A percentile compares a stretch with the other conserved stretches of the same genome.
Evolutionary conservation across 176 grass and related monocot genomes (phyloP).

Genomic region (Phoenix dactylifera): DNA sequence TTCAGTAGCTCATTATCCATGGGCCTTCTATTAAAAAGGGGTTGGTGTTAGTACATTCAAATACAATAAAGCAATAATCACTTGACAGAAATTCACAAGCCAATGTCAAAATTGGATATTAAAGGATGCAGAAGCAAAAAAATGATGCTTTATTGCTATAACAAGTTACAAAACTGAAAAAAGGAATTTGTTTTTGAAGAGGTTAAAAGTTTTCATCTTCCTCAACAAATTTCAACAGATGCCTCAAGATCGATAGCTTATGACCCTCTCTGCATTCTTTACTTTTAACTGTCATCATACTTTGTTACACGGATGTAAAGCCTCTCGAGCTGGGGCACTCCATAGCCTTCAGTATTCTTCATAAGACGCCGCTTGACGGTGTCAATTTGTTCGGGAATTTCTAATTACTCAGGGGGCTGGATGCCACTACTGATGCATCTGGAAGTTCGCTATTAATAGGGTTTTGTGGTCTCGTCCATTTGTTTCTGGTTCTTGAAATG

Average conservation of each 20-base stretch:
- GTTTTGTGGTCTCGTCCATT: conserved; percentile 36
- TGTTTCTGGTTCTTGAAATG: conserved; percentile 32
- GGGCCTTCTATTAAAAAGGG: too few species aligned
- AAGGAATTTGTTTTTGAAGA: conserved; percentile 30
- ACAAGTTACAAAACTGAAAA: conserved; percentile 14
- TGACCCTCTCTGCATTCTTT: conserved; percentile 45
- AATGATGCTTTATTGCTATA: too few species aligned
- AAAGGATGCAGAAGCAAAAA: too few species aligned
- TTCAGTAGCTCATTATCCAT: too few species aligned
- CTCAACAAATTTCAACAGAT: conserved; percentile 82
- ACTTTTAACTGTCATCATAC: conserved; percentile 30
- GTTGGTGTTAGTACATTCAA: too few species aligned
- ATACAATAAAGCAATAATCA: too few species aligned
- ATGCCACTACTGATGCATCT: conserved; percentile 22
- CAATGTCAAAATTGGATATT: too few species aligned
- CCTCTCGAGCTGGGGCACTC: conserved; percentile 79
- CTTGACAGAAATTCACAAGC: too few species aligned
- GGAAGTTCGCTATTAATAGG: conserved; percentile 18
- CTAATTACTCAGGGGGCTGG: conserved; percentile 27
- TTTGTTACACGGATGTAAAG: conserved; percentile 63
- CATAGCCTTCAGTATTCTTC: conserved; percentile 39
- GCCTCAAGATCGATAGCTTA: conserved; percentile 59
- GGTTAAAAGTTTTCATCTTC: conserved; percentile 69
- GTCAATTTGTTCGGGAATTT: conserved; percentile 36
- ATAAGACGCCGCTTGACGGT: conserved; percentile 46